Base-by-base conservation (phyloP, 148 eudicot genomes). In the Chenopodium formosanum region DNA sequence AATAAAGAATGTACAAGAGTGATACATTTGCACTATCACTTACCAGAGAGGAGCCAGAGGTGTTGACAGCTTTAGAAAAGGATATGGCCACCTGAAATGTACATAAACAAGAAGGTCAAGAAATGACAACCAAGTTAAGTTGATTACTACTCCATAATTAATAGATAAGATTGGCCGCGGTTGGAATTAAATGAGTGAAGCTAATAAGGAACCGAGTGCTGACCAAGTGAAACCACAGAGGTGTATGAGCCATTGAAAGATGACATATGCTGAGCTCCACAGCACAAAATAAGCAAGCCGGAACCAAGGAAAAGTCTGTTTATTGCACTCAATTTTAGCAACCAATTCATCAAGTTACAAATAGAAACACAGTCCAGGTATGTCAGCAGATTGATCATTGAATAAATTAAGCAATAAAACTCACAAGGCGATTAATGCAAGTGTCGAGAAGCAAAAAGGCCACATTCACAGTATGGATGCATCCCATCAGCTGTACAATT, bases 301-400 rank as follows among this genome's bases (percentile, higher is more conserved):
- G 79, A 92, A 92, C 94, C 91, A 90, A 3, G 92, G 91, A 76
- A 92, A 92, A 79, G 90, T 82, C 92, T 92, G 84, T 40, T 40
- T 5, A 40, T 40, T 5, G 8, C 44, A 40, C 44, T 40, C 44
- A 40, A 40, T 40, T 40, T 40, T 40, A 32, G 34, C 34, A 32
- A 32, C 34, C 34, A 32, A 32, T 32, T 32, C 34, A 40, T 9
- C 53, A 82, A 19, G 58, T 63, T 20, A 70, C 64, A 58, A 3
- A 10, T 1, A 44, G 17, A 22, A 40, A 40, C 44, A 40, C 12
- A 52, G 3, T 52, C 56, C 56, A 52, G 12, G 56, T 52, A 10
- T 9, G 53, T 34, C 5, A 34, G 37, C 37, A 34, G 37, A 34
- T 40, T 7, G 44, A 40, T 40, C 44, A 40, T 40, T 40, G 44